These are phyloP conservation scores for Syzygium malaccense DNA, from an alignment of 441 rosid species.

Conservation along the genomic window DNA sequence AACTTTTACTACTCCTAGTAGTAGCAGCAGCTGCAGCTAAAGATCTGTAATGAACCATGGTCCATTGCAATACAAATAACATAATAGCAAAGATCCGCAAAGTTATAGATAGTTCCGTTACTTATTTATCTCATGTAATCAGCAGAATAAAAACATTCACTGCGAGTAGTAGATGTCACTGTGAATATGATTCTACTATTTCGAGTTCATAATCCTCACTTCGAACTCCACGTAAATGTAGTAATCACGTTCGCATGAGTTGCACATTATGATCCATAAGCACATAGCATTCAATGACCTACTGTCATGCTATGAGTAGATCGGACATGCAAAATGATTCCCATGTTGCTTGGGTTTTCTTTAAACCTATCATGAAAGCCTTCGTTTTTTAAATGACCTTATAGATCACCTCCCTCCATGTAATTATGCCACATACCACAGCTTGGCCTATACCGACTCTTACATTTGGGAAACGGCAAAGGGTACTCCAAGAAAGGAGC, in stretches of 20 bases:
- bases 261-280: not conserved
- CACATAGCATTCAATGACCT: not conserved
- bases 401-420: not conserved
- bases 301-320: too few relatives aligned
- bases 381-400: not conserved
- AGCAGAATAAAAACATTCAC: not conserved
- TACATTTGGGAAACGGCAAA: not conserved
- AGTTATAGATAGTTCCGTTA: rapidly evolving
- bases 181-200: not conserved
- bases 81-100: not conserved
- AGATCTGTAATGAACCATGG: not conserved
- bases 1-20: not conserved
- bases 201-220: not conserved
- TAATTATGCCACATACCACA: not conserved
- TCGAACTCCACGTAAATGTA: not conserved
- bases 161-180: rapidly evolving
- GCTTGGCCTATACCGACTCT: not conserved
- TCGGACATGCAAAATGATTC: too few relatives aligned
- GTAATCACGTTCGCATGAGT: not conserved
- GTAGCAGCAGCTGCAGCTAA: not conserved
- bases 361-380: not conserved
- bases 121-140: not conserved
- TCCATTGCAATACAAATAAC: not conserved
- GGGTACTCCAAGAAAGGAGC: not conserved
- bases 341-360: not conserved